These are phyloP conservation scores for Prorocentrum cordatum DNA, from an alignment of 169 alveolate genomes.

Conservation along the genomic window DNA sequence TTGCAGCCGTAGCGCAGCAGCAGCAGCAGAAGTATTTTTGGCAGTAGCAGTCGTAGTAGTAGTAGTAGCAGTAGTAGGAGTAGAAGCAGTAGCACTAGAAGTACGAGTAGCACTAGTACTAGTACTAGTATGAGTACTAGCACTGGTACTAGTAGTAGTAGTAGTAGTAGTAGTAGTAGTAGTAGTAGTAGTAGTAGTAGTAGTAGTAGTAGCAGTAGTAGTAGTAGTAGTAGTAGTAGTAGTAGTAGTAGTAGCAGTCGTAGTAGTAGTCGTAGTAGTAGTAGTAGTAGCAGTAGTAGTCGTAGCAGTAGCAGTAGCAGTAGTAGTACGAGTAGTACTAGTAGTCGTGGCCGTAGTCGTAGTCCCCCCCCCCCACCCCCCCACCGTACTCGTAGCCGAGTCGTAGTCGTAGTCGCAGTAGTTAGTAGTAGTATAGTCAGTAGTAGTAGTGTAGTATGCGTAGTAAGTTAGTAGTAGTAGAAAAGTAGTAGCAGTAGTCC, in stretches of 20 bases:
- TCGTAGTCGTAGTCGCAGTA: neutral
- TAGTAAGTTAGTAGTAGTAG: neutral
- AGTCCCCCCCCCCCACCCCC: neutral
- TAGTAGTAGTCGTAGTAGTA: neutral
- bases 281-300: neutral
- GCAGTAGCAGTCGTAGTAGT: too few species aligned
- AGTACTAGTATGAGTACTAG: too few species aligned
- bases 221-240: neutral
- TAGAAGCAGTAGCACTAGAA: too few species aligned
- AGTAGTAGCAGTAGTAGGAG: too few species aligned
- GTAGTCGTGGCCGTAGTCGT: neutral
- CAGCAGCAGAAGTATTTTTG: too few species aligned
- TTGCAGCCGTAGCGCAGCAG: too few species aligned
- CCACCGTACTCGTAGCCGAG: neutral
- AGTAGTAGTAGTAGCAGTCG: neutral
- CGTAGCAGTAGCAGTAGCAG: neutral
- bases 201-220: neutral
- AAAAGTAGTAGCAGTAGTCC: neutral
- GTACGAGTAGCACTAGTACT: too few species aligned
- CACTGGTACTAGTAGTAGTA: neutral
- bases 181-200: neutral
- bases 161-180: neutral
- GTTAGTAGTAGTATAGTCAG: neutral
- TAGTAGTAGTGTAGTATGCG: neutral
- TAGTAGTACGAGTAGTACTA: neutral